Evolutionary conservation across 495 filamentous ascomycete species (phyloP), one percentile per base, ranked within the genome.

Genomic region (Geoglossum glabrum): DNA sequence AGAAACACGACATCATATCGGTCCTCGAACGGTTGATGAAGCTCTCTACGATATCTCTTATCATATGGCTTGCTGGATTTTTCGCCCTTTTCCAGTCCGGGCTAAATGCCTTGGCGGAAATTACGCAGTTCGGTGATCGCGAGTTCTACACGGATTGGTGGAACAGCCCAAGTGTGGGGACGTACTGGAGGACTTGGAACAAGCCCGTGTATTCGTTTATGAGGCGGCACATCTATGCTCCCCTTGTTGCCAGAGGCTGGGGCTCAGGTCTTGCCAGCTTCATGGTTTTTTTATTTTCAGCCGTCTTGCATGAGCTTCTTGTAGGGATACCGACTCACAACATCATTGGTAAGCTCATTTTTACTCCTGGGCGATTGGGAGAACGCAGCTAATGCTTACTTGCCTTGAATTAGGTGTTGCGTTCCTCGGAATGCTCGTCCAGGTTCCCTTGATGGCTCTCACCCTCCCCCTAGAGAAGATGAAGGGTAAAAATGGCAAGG

Each of bases 81-180:
- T 97, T 95, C 64, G 90, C 90, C 0, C 70, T 96, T 17, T 98
- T 98, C 70, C 92, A 98, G 65, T 84, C 81, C 4, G 77, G 82
- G 38, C 71, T 98, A 19, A 98, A 98, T 65, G 87, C 87, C 0
- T 69, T 98, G 55, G 90, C 92, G 0, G 92, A 98, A 69, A 72
- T 95, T 7, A 87, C 87, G 74, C 73, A 74, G 36, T 98, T 98
- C 62, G 92, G 81, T 9, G 92, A 98, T 69, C 79, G 92, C 19
- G 83, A 90, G 50, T 98, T 97, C 67, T 98, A 98, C 67, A 82
- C 85, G 0, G 87, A 92, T 59, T 98, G 92, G 92, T 98, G 90
- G 92, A 98, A 98, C 65, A 87, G 82, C 47, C 80, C 81, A 17
- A 85, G 82, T 60, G 71, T 97, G 2, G 87, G 90, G 2, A 75